A percentile compares a stretch with the other conserved stretches of the same genome.
Evolutionary conservation across 371 early-diverging fungal genomes (phyloP).

Genomic region (Nematocida minor): DNA sequence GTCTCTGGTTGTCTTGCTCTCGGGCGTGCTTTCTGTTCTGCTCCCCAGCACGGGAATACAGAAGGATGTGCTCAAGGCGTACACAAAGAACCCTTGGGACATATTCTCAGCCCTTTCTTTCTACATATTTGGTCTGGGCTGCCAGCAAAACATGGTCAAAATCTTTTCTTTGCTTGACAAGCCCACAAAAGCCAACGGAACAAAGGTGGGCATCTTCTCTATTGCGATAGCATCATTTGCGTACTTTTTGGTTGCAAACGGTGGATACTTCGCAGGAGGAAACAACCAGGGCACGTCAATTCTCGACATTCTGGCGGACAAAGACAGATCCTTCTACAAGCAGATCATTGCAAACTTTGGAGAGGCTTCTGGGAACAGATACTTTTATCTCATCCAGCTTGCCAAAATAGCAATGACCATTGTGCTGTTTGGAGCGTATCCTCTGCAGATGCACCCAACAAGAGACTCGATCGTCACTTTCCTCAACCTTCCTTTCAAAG

Average conservation of each 20-base stretch:
- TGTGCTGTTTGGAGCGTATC: conserved; percentile 29
- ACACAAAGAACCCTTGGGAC: neutral
- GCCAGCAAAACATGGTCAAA: conserved; percentile 60
- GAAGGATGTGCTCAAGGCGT: neutral
- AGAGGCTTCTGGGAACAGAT: neutral
- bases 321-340: conserved; percentile 31
- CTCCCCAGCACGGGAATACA: neutral
- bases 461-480: conserved; percentile 37
- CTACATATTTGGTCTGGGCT: conserved; percentile 59
- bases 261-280: conserved; percentile 54
- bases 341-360: neutral
- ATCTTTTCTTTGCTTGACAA: conserved; percentile 50
- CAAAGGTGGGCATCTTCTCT: conserved; percentile 30
- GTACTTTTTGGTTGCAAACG: conserved; percentile 53
- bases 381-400: conserved; percentile 20
- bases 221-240: conserved; percentile 43
- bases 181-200: conserved; percentile 39
- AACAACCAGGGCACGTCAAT: conserved; percentile 26
- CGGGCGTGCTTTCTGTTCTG: neutral
- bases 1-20: conserved; percentile 14
- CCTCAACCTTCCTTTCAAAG: neutral
- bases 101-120: conserved; percentile 29
- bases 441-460: conserved; percentile 47
- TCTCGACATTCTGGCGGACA: conserved; percentile 40
- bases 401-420: conserved; percentile 35